phyloP scores from a whole-genome alignment of 2,329 filamentous ascomycete genomes.

The Samsoniella hepiali region DNA sequence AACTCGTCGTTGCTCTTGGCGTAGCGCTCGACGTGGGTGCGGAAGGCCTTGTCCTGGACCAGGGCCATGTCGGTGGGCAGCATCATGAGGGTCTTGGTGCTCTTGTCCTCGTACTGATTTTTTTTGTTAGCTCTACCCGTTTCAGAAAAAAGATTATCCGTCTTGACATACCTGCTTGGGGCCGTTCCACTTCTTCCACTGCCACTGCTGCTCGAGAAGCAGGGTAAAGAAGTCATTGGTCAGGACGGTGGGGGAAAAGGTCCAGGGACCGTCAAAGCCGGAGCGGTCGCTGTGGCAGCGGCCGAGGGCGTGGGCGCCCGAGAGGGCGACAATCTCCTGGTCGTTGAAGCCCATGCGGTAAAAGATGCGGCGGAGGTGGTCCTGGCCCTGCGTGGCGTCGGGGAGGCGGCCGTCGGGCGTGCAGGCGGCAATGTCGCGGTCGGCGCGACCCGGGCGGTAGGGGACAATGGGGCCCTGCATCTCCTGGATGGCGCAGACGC shows the following conservation, averaged over 20 bases:
- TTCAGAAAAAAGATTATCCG: constrained; percentile 30
- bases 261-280: constrained; percentile 87
- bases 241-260: constrained; percentile 83
- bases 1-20: constrained; percentile 87
- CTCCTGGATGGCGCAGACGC: constrained; percentile 85
- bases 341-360: constrained; percentile 97
- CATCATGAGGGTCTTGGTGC: constrained; percentile 92
- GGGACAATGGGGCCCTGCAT: constrained; percentile 87
- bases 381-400: constrained; percentile 72
- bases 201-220: constrained; percentile 88
- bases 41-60: constrained; percentile 84
- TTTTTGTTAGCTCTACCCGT: constrained; percentile 16
- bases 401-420: constrained; percentile 87
- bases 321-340: constrained; percentile 89
- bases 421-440: constrained; percentile 78
- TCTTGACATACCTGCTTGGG: constrained; percentile 57
- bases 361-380: constrained; percentile 89
- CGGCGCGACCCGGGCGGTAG: constrained; percentile 80
- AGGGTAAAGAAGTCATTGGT: constrained; percentile 95
- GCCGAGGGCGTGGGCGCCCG: constrained; percentile 81
- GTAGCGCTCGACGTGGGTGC: constrained; percentile 76
- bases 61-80: constrained; percentile 87
- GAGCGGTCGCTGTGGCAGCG: constrained; percentile 87
- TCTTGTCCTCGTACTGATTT: constrained; percentile 73
- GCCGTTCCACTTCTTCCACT: constrained; percentile 86